Evolutionary conservation across 306 rosid species (phyloP).

Genomic region (Corylus avellana): DNA sequence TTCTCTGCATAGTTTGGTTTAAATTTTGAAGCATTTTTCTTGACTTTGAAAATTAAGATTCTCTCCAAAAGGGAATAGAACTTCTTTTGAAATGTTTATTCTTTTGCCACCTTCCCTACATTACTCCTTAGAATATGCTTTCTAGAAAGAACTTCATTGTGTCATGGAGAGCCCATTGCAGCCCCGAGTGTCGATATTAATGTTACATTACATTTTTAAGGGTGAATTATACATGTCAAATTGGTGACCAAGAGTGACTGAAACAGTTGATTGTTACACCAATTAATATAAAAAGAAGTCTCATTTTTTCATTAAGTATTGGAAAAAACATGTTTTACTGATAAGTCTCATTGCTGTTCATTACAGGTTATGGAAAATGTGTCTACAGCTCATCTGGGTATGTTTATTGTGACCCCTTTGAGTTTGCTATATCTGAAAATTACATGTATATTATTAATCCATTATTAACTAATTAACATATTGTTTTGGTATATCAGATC

Average conservation of each 20-base stretch:
- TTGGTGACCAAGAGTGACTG: too few species aligned
- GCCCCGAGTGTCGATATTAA: too few species aligned
- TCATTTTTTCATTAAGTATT: background rate
- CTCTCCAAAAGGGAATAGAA: background rate
- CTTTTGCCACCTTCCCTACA: background rate
- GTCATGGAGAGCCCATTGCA: too few species aligned
- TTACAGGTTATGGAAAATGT: conserved; percentile 84
- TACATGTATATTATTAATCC: too few species aligned
- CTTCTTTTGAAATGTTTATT: background rate
- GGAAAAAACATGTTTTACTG: conserved; percentile 6
- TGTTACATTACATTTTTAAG: too few species aligned
- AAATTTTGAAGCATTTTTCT: background rate
- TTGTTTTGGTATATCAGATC: conserved; percentile 42
- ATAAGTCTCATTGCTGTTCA: conserved; percentile 10
- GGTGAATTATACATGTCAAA: too few species aligned
- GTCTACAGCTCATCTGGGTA: conserved; percentile 64
- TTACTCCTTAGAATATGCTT: too few species aligned
- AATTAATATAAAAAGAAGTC: background rate
- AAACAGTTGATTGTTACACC: too few species aligned
- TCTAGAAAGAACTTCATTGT: too few species aligned
- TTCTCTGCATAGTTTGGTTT: too few species aligned
- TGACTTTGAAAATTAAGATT: background rate
- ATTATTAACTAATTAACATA: background rate
- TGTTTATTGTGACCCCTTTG: conserved; percentile 9
- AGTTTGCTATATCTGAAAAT: background rate